A percentile compares a stretch with the other conserved stretches of the same genome.
Conservation (phyloP, 2,329 filamentous ascomycete genomes). For the Thielaviopsis ethacetica region DNA sequence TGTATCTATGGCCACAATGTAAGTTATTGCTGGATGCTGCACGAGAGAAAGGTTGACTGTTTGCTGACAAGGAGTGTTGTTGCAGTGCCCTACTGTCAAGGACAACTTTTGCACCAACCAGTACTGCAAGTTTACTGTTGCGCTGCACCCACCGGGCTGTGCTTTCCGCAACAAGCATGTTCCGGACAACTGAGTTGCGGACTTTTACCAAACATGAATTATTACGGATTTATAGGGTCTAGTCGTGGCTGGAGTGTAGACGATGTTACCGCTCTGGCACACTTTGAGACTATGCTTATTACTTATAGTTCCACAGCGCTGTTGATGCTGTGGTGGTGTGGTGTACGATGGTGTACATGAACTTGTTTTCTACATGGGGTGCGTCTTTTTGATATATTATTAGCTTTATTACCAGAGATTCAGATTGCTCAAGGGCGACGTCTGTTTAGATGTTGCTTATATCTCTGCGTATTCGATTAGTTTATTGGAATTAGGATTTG, state of each 20-base stretch:
- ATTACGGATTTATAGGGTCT: not conserved
- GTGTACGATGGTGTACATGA: too few species aligned
- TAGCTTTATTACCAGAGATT: not conserved
- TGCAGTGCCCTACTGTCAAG: slow-evolving; percentile 35
- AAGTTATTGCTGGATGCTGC: slow-evolving; percentile 17
- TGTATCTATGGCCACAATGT: slow-evolving; percentile 51
- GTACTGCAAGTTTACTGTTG: slow-evolving; percentile 3
- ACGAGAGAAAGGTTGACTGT: not conserved
- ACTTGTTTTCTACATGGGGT: too few species aligned
- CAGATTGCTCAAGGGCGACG: not conserved
- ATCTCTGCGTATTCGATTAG: not conserved
- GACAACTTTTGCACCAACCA: slow-evolving; percentile 29
- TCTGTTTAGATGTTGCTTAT: not conserved
- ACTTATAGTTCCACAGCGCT: too few species aligned
- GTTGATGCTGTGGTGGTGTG: too few species aligned
- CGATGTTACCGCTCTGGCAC: too few species aligned
- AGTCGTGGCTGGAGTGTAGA: not conserved
- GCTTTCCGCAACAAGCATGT: not conserved
- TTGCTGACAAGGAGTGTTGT: slow-evolving; percentile 7
- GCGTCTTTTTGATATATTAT: too few species aligned
- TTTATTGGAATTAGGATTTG: too few species aligned
- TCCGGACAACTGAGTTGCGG: not conserved
- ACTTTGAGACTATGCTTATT: too few species aligned
- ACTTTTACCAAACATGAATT: not conserved
- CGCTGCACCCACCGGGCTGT: not conserved